A percentile compares a stretch with the other conserved stretches of the same genome.
Conservation (phyloP, 805 yeast species). For the Nematodospora valgi region DNA sequence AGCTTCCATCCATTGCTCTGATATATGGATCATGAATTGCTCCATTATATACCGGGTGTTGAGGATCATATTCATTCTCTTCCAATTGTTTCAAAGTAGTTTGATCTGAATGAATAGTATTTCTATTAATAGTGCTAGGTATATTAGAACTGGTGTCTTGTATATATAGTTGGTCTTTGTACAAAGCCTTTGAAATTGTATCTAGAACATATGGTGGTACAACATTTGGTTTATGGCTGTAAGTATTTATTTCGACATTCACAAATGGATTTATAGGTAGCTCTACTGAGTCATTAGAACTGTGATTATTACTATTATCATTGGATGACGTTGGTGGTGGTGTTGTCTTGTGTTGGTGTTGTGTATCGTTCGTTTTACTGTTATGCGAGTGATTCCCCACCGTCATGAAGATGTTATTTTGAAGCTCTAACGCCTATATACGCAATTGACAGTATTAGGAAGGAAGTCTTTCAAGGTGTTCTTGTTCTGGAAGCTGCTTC, state of each 20-base stretch:
- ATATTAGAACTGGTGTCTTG: neutral
- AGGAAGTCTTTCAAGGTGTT: too few species aligned
- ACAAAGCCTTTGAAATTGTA: slow-evolving; percentile 42
- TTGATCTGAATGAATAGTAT: slow-evolving; percentile 11
- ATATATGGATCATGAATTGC: slow-evolving; percentile 32
- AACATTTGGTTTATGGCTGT: slow-evolving; percentile 33
- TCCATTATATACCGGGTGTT: slow-evolving; percentile 1
- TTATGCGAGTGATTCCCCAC: too few species aligned
- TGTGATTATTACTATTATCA: too few species aligned
- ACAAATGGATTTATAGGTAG: slow-evolving; percentile 21
- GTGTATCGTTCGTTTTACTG: too few species aligned
- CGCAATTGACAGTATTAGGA: too few species aligned
- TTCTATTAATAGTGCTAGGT: slow-evolving; percentile 28
- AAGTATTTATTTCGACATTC: slow-evolving; percentile 24
- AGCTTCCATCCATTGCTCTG: slow-evolving; percentile 40
- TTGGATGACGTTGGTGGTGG: neutral
- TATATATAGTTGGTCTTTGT: slow-evolving; percentile 31
- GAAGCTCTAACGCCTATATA: too few species aligned
- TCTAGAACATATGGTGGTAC: slow-evolving; percentile 68
- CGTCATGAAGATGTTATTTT: too few species aligned
- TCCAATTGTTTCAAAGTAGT: slow-evolving; percentile 11
- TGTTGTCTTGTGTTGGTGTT: neutral
- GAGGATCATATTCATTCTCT: slow-evolving; percentile 25
- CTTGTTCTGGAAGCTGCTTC: too few species aligned
- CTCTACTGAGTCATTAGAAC: slow-evolving; percentile 1